Base-by-base conservation (phyloP, 371 early-diverging fungal genomes). In the Mortierella sp. region DNA sequence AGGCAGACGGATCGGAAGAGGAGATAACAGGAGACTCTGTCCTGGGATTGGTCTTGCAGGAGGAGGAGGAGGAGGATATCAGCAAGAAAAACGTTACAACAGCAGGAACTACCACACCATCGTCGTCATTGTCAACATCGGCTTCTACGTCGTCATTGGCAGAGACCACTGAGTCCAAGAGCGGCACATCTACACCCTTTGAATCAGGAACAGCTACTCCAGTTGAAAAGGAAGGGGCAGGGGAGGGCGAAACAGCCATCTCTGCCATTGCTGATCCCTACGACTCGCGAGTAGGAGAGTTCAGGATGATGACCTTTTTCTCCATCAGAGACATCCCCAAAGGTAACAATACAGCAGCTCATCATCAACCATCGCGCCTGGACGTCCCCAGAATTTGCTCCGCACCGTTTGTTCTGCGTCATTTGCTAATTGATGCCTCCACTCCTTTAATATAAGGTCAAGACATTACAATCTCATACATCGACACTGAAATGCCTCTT, bases 381-480 rank as follows among this genome's bases (percentile, higher is more conserved):
- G 21, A 65, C 38, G 38, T 9, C 65, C 16, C 16, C 19, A 21
- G 65, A 65, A 31, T 38, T 65, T 65, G 65, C 65, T 65, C 65
- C 65, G 65, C 65, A 65, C 9, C 19, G 5, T 38, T 16, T 26
- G 13, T 26, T 4, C 26, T 9, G 58, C 26, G 14, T 60, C 7
- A 3, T 60, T n/a, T 10, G 26, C 31, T 60, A 60, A 60, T 60
- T 60, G 26, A 31, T 50, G 28, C 19, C 16, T 16, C 14, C 28
- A 44, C 50, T 31, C 7, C 10, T 55, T 44, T 45, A 24, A 50
- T 26, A 57, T 38, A 58, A 58, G 87, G 80, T 26, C 75, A 86
- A 73, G 87, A 82, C 42, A 72, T 86, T 34, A 86, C 87, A 5
- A 86, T 86, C 48, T 86, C 87, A 21, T 86, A 86, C 50, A 86